Evolutionary conservation across 2,329 filamentous ascomycete species (phyloP).

Genomic region (Cordyceps tenuipes): DNA sequence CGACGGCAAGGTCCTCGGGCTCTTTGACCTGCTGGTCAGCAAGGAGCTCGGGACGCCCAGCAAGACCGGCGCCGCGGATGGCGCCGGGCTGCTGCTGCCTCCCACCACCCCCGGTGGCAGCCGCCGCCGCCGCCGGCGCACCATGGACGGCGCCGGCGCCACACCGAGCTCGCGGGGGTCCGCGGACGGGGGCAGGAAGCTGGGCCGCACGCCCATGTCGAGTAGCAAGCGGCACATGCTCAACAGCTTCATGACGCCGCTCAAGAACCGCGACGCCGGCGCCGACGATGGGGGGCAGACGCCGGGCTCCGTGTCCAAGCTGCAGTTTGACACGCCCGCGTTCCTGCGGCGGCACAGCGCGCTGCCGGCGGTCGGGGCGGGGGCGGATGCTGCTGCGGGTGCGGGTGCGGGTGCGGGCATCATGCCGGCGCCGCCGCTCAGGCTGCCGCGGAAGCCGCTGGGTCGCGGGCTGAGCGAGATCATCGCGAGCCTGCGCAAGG

Average conservation of each 20-base stretch:
- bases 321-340: slow-evolving; percentile 60
- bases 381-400: slow-evolving; percentile 31
- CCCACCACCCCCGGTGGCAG: slow-evolving; percentile 16
- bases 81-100: slow-evolving; percentile 13
- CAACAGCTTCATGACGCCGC: slow-evolving; percentile 58
- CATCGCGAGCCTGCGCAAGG: slow-evolving; percentile 59
- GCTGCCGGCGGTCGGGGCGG: slow-evolving; percentile 48
- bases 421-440: slow-evolving; percentile 40
- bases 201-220: slow-evolving; percentile 44
- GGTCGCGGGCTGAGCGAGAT: slow-evolving; percentile 65
- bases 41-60: slow-evolving; percentile 42
- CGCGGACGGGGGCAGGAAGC: slow-evolving; percentile 21
- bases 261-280: slow-evolving; percentile 34
- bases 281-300: slow-evolving; percentile 32
- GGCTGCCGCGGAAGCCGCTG: slow-evolving; percentile 52
- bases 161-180: slow-evolving; percentile 39
- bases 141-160: slow-evolving; percentile 31
- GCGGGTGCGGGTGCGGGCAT: no score
- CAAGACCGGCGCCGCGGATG: slow-evolving; percentile 21
- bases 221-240: slow-evolving; percentile 53
- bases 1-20: slow-evolving; percentile 65
- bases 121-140: slow-evolving; percentile 10
- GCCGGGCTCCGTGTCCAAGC: slow-evolving; percentile 46
- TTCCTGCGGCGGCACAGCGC: slow-evolving; percentile 49
- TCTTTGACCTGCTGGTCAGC: slow-evolving; percentile 62